Base-by-base conservation (phyloP, 176 grass and related monocot species). In the Bothriochloa decipiens region DNA sequence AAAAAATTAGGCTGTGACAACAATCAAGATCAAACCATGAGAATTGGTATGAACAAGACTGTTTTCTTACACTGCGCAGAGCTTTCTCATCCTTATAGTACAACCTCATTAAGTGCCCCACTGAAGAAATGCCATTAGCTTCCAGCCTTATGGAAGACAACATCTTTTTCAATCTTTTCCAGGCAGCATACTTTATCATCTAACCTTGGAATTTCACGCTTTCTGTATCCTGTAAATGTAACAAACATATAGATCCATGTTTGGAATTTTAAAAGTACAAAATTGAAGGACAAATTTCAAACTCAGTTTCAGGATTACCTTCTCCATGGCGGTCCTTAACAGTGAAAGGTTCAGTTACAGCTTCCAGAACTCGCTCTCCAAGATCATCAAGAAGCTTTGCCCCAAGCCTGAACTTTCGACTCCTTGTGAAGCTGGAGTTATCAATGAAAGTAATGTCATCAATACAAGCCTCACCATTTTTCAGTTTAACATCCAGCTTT, bases 321-420 rank as follows among this genome's bases (percentile, higher is more conserved):
- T 94, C 89, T 53, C 85, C 86, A 6, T 86, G 92, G 2, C 75
- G 86, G 32, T 94, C 92, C 32, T 86, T 82, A 26, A 91, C 92
- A 42, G 20, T 72, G 33, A 91, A 94, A 80, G 89, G 63, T 68
- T 81, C 79, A 5, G 83, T 89, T 65, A 88, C 73, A 43, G 77
- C 92, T 86, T 90, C 86, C 12, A 78, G 76, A 5, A 91, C 32
- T 57, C 76, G 71, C 15, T 83, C 75, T 22, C 75, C 78, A 22
- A 76, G 46, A 65, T 77, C 22, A 0, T 77, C 78, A 60, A 33
- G 27, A 86, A 78, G 28, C 78, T 25, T 91, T 14, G 75, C 89
- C 27, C 86, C 92, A 52, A 94, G 86, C 43, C 79, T 86, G 58
- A 91, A 91, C 71, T 81, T 83, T 0, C 86, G 39, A 35, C 78